These are phyloP conservation scores for Eimeria sp. DNA, from an alignment of 169 alveolate genomes.

Conservation along the genomic window DNA sequence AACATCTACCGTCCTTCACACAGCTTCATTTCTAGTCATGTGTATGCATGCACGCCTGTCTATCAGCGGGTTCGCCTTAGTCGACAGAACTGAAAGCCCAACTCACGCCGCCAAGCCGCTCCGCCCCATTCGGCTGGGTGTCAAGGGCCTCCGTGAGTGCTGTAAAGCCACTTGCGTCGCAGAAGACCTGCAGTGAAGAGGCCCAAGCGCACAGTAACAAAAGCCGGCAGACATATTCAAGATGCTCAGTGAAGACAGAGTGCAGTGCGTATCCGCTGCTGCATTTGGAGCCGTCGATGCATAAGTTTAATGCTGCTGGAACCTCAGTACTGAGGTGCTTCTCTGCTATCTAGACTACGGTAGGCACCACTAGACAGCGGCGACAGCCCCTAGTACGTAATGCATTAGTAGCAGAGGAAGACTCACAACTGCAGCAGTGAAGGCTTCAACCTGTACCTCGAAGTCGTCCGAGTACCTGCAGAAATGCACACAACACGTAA, in stretches of 20 bases:
- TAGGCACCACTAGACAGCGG: neutral
- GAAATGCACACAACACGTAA: neutral
- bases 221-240: neutral
- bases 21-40: neutral
- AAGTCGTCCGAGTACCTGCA: slow-evolving; percentile 87
- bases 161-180: slow-evolving; percentile 91
- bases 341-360: neutral
- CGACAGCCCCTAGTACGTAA: too few species aligned
- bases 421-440: slow-evolving; percentile 89
- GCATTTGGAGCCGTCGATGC: neutral
- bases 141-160: slow-evolving; percentile 89
- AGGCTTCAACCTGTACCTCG: slow-evolving; percentile 87
- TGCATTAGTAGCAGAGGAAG: neutral
- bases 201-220: neutral
- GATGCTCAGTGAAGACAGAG: neutral
- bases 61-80: neutral
- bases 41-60: neutral
- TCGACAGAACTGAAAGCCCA: neutral
- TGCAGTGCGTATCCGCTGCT: neutral
- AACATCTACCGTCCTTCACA: neutral
- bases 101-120: slow-evolving; percentile 86
- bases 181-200: slow-evolving; percentile 83
- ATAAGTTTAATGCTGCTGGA: neutral
- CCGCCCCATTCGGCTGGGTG: slow-evolving; percentile 89
- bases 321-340: neutral